A percentile compares a stretch with the other conserved stretches of the same genome.
These are phyloP conservation scores for Mortierella sp. DNA, from an alignment of 371 early-diverging fungal species.

Conservation along the genomic window DNA sequence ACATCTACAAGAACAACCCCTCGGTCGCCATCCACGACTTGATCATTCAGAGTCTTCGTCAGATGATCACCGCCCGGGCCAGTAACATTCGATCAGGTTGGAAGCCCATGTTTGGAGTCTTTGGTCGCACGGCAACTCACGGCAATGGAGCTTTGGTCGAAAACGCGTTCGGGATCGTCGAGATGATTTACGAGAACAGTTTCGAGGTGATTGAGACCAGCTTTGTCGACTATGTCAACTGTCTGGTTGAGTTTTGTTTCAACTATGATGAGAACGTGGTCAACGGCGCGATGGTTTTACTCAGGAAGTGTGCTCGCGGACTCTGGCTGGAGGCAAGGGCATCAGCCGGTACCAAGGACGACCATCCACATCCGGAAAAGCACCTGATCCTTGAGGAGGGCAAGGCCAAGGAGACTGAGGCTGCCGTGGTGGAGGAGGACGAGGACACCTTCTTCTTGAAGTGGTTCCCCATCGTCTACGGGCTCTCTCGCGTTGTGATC, in stretches of 20 bases:
- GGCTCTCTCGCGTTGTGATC: slow-evolving; percentile 86
- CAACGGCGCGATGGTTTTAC: slow-evolving; percentile 66
- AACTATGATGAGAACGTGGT: slow-evolving; percentile 72
- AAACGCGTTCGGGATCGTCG: slow-evolving; percentile 65
- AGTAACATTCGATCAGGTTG: slow-evolving; percentile 76
- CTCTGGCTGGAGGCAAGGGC: slow-evolving; percentile 56
- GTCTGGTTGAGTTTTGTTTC: slow-evolving; percentile 77
- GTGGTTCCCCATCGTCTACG: slow-evolving; percentile 86
- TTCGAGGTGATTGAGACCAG: slow-evolving; percentile 70
- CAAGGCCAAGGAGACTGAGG: slow-evolving; percentile 57
- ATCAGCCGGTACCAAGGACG: slow-evolving; percentile 36
- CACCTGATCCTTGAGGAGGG: slow-evolving; percentile 49
- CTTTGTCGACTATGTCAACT: slow-evolving; percentile 76
- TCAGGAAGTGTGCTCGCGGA: slow-evolving; percentile 67
- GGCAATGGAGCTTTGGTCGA: slow-evolving; percentile 66
- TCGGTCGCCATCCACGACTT: slow-evolving; percentile 69
- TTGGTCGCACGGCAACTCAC: slow-evolving; percentile 63
- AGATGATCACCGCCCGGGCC: slow-evolving; percentile 62
- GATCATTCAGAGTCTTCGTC: slow-evolving; percentile 64
- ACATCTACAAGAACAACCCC: slow-evolving; percentile 73
- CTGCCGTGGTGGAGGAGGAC: slow-evolving; percentile 40
- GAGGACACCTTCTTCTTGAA: slow-evolving; percentile 80
- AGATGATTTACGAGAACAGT: slow-evolving; percentile 68
- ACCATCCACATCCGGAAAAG: slow-evolving; percentile 29
- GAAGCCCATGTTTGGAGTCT: slow-evolving; percentile 78